Evolutionary conservation across 805 yeast genomes (phyloP), one percentile per base, ranked within the genome.

Genomic region (Starmera dryadoides): DNA sequence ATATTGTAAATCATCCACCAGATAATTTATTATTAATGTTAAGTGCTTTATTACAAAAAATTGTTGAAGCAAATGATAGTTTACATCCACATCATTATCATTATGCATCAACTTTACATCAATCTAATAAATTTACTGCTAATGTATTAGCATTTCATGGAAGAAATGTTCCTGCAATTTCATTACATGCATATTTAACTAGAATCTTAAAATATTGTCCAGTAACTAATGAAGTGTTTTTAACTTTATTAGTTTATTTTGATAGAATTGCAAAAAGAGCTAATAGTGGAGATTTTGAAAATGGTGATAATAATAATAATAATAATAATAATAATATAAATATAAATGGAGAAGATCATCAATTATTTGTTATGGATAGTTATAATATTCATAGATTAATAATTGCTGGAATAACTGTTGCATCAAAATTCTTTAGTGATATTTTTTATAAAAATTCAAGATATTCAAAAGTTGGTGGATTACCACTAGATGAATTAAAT

Each of bases 201-300:
- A 78, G 98, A 55, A 91, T 93, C 22, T 75, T 91, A 58, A 91
- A 91, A 62, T 93, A 93, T 63, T 93, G 99, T 60, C 98, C 99
- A 0, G 93, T 93, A n/a, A 89, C 98, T 3, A 91, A 91, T 61
- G 98, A 93, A 58, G 98, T 93, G 26, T 93, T 89, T 60, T 65
- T 93, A 35, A 81, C 96, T 30, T 64, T 93, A 28, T 69, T 93
- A 51, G 97, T 93, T 23, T 93, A 93, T 60, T 88, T 93, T 64
- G 99, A 93, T 62, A 68, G 98, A 45, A 87, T 91, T 34, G 93
- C 95, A 16, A 86, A 86, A 54, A 73, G 86, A 45, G 87, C 93
- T 33, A 83, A 85, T 53, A 73, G 64, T 25, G 66, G 65, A 3
- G 64, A 61, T 21, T 51, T 57, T 33, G 50, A 53, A 30, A 37